A percentile compares a stretch with the other conserved stretches of the same genome.
These are phyloP conservation scores for Penicillium steckii DNA, from an alignment of 495 filamentous ascomycete species.

Conservation along the genomic window DNA sequence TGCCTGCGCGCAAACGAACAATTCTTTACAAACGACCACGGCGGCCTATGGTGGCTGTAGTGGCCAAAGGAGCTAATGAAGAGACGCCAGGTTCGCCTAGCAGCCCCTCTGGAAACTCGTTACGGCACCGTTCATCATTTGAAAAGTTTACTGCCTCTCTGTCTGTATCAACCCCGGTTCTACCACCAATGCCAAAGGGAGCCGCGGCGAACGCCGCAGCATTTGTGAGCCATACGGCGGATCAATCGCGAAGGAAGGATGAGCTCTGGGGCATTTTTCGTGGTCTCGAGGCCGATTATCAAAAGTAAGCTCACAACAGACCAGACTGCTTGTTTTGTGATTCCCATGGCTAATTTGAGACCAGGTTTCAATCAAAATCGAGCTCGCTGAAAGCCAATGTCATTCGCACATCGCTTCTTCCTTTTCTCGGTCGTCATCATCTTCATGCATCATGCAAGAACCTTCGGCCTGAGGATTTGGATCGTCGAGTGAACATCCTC, in stretches of 20 bases:
- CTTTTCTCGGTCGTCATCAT: conserved; percentile 74
- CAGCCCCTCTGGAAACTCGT: conserved; percentile 48
- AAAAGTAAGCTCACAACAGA: conserved; percentile 53
- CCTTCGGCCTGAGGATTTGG: conserved; percentile 78
- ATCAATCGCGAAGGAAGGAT: conserved; percentile 63
- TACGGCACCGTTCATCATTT: conserved; percentile 57
- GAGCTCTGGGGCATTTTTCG: conserved; percentile 89
- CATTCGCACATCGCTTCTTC: conserved; percentile 75
- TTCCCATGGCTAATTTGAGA: conserved; percentile 13
- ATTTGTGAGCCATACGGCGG: conserved; percentile 39
- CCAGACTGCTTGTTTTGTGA: neutral
- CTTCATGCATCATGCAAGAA: conserved; percentile 67
- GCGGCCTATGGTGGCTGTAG: conserved; percentile 51
- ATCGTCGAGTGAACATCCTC: conserved; percentile 76
- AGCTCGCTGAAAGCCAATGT: conserved; percentile 77
- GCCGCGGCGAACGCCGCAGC: conserved; percentile 29
- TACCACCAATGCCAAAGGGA: conserved; percentile 52
- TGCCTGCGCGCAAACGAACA: conserved; percentile 35
- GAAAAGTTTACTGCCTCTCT: conserved; percentile 55
- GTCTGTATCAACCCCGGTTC: conserved; percentile 43
- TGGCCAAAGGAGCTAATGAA: conserved; percentile 43
- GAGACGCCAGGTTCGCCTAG: conserved; percentile 40
- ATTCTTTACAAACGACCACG: conserved; percentile 45
- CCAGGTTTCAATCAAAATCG: conserved; percentile 72
- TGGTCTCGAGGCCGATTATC: conserved; percentile 76